Evolutionary conservation across 495 filamentous ascomycete species (phyloP).

Genomic region (Tuber indicum): DNA sequence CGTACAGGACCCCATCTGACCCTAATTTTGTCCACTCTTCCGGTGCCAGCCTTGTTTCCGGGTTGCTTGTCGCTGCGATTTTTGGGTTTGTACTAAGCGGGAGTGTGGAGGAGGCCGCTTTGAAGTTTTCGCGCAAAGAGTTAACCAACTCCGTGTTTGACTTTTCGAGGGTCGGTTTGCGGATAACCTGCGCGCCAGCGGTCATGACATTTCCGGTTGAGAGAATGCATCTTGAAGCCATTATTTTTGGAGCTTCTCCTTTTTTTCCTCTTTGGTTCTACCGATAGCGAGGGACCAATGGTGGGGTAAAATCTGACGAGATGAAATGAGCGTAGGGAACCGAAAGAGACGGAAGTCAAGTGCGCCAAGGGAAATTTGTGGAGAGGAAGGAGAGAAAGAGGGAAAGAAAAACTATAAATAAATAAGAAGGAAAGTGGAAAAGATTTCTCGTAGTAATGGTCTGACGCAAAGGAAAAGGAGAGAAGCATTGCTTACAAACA

Average conservation of each 20-base stretch:
- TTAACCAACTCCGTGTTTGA: constrained; percentile 39
- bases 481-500: neutral
- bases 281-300: neutral
- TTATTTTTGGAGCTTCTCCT: constrained; percentile 9
- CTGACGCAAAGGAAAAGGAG: neutral
- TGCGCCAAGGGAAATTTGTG: neutral
- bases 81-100: constrained; percentile 8
- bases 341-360: neutral
- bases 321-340: neutral
- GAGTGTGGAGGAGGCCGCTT: constrained; percentile 13
- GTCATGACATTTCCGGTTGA: constrained; percentile 39
- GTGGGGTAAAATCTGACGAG: neutral
- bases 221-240: constrained; percentile 31
- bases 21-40: constrained; percentile 27
- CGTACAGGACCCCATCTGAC: constrained; percentile 19
- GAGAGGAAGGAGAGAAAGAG: neutral
- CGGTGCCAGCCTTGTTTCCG: neutral
- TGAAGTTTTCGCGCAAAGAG: constrained; percentile 36
- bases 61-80: neutral
- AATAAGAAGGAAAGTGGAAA: neutral
- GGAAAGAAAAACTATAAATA: neutral
- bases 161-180: constrained; percentile 35
- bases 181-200: constrained; percentile 41
- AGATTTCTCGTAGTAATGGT: neutral
- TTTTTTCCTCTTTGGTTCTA: neutral